Evolutionary conservation across 2,329 filamentous ascomycete species (phyloP).

Genomic region (Fusarium tuaranense): DNA sequence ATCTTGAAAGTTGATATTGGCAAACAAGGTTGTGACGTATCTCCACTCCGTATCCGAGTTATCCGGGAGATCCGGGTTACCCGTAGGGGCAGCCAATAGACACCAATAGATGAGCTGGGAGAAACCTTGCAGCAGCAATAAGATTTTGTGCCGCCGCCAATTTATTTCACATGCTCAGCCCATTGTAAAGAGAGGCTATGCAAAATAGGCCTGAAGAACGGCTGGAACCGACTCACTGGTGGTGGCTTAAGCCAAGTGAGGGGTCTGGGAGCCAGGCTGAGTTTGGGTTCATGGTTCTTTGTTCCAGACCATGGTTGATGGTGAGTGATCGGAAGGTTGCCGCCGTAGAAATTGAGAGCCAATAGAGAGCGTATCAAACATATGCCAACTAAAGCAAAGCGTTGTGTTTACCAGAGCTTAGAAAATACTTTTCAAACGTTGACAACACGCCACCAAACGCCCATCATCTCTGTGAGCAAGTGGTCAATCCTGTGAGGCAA

Average conservation of each 20-base stretch:
- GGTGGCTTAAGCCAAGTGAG: neutral
- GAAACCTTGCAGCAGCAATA: neutral
- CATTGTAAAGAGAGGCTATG: neutral
- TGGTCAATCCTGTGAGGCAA: neutral
- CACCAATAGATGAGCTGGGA: neutral
- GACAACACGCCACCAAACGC: neutral
- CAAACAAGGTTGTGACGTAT: neutral
- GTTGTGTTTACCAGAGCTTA: neutral
- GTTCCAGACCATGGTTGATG: neutral
- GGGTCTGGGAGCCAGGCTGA: neutral
- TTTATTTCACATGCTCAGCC: neutral
- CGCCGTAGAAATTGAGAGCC: neutral
- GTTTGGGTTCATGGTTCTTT: too few relatives aligned
- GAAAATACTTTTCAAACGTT: neutral
- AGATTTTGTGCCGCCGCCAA: neutral
- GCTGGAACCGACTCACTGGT: neutral
- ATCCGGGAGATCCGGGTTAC: conserved; percentile 2
- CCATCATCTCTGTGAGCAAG: neutral
- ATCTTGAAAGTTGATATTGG: neutral
- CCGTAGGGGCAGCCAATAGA: neutral
- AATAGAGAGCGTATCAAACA: neutral
- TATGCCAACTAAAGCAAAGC: neutral
- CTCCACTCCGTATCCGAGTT: neutral
- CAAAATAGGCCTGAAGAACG: neutral
- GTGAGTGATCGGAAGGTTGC: neutral